phyloP scores from a whole-genome alignment of 2,329 filamentous ascomycete genomes.

The Colletotrichum euphorbiae region DNA sequence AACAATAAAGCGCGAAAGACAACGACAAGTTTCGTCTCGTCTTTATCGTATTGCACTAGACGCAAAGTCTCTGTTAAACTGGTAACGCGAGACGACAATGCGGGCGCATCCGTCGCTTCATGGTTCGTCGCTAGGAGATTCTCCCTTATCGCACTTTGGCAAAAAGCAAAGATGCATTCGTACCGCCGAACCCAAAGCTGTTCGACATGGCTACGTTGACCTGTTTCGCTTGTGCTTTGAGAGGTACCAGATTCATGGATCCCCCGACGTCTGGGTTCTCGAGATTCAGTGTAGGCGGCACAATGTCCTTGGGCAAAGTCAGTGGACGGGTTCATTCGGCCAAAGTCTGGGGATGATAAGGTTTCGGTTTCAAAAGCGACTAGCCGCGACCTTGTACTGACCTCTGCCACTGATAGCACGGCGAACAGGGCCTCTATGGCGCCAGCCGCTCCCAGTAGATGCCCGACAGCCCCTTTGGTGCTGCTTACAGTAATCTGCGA shows the following conservation, averaged over 20 bases:
- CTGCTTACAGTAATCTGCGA: slow-evolving; percentile 85
- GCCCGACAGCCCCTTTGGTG: slow-evolving; percentile 92
- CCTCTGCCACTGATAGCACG: slow-evolving; percentile 81
- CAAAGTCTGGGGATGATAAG: slow-evolving; percentile 12
- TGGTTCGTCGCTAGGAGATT: slow-evolving; percentile 15
- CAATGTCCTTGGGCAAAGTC: slow-evolving; percentile 66
- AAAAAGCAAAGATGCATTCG: slow-evolving; percentile 91
- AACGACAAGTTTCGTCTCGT: slow-evolving; percentile 9
- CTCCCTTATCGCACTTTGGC: slow-evolving; percentile 46
- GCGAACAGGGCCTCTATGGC: slow-evolving; percentile 91
- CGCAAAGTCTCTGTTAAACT: background rate
- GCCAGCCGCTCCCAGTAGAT: slow-evolving; percentile 90
- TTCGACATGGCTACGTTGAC: slow-evolving; percentile 87
- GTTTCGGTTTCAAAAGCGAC: slow-evolving; percentile 38
- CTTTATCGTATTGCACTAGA: background rate
- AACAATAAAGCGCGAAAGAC: slow-evolving; percentile 1
- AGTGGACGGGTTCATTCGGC: slow-evolving; percentile 1
- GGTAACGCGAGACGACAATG: background rate
- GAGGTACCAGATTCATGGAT: slow-evolving; percentile 87
- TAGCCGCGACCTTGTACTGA: slow-evolving; percentile 56
- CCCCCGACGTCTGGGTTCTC: slow-evolving; percentile 73
- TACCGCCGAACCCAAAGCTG: slow-evolving; percentile 97
- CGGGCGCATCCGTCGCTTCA: slow-evolving; percentile 6
- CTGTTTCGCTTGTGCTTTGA: slow-evolving; percentile 74
- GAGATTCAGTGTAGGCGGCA: slow-evolving; percentile 91